Base-by-base conservation (phyloP, 192 early-diverging fungal genomes). In the Lobosporangium transversale region DNA sequence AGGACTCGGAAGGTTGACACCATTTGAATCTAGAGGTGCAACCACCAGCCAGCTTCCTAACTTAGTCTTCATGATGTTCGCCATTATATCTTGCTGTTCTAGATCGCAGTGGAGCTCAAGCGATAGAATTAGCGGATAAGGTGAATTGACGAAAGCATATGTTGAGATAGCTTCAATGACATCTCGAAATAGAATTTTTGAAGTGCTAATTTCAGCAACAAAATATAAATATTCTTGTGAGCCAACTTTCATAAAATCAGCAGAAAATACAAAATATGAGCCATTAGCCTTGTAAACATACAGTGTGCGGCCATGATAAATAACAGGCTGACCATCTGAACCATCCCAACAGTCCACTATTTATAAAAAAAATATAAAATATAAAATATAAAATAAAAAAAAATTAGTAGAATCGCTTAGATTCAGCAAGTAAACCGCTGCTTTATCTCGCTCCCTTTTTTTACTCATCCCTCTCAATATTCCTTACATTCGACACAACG, bases 281-380 rank as follows among this genome's bases (percentile, higher is more conserved):
- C 9, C 33, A 20, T 30, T 24, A n/a, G 18, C 8, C 14, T 49
- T 49, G 2, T 45, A 4, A 21, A 78, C 81, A 62, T 68, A 91
- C 91, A 94, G 74, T 3, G 95, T 94, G 53, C 85, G 83, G 1
- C 94, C 94, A 65, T 97, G 96, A 47, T 89, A 93, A 21, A 96
- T 89, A 6, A 94, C 61, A 15, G 95, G 94, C 49, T 88, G 82
- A 21, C 89, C 90, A 52, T 88, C 86, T 11, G 89, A 78, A 0
- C 95, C 94, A 81, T 97, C 94, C 88, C 93, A 97, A 64, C 93
- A 93, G 78, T 97, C 96, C 48, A 96, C 91, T 92, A 62, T 27
- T 9, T 23, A 52, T 40, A 14, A 65, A 30, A 51, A 47, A 30
- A 29, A 66, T 62, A 62, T 43, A 52, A 36, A 18, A 59, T 42